Conservation (phyloP, 2,329 filamentous ascomycete species). For the Talaromyces sp. region DNA sequence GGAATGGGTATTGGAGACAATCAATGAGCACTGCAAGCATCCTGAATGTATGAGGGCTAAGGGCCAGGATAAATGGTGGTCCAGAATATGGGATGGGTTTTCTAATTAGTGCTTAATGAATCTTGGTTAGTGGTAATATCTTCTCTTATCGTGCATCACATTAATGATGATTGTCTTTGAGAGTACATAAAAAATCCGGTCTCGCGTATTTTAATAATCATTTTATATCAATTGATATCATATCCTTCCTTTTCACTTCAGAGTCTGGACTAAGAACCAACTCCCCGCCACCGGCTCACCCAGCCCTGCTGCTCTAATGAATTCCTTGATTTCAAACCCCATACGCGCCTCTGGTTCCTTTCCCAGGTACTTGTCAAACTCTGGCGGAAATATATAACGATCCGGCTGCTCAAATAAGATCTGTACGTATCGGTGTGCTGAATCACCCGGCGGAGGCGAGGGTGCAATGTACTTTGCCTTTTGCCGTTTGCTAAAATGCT, state of each 20-base stretch:
- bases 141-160: neutral
- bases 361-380: conserved; percentile 3
- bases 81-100: neutral
- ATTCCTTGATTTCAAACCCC: conserved; percentile 7
- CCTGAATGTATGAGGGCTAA: conserved; percentile 1
- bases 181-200: neutral
- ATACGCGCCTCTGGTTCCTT: conserved; percentile 4
- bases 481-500: neutral
- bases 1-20: conserved; percentile 10
- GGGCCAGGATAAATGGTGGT: conserved; percentile 1
- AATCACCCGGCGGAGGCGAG: conserved; percentile 6
- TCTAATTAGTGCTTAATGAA: neutral
- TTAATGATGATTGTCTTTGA: neutral
- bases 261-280: conserved; percentile 7
- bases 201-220: neutral
- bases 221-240: neutral
- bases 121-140: neutral
- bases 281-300: conserved; percentile 5
- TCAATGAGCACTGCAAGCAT: conserved; percentile 8
- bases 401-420: conserved; percentile 5
- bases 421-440: conserved; percentile 8
- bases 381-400: neutral
- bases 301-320: conserved; percentile 2
- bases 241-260: neutral
- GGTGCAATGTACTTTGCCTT: conserved; percentile 5